Evolutionary conservation across 768 basidiomycete species (phyloP).

Genomic region (Tulasnella sp.): DNA sequence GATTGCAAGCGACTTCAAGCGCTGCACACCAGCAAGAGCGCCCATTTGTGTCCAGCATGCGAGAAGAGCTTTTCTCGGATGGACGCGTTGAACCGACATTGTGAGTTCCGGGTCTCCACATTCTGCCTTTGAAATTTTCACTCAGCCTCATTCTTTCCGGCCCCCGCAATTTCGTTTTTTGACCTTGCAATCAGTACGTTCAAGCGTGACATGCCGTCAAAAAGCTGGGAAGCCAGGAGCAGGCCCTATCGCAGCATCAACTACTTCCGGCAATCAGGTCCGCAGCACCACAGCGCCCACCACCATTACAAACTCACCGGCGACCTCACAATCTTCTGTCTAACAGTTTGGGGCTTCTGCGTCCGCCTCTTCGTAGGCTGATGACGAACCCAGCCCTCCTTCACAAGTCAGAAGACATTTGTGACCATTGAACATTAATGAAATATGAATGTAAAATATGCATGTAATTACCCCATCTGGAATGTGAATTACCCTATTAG

Average conservation of each 20-base stretch:
- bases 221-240: slow-evolving; percentile 2
- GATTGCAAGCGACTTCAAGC: slow-evolving; percentile 98
- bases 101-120: slow-evolving; percentile 48
- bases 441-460: too few relatives aligned
- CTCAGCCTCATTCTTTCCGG: slow-evolving; percentile 3
- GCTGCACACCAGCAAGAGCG: slow-evolving; percentile 76
- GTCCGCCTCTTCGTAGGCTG: neutral
- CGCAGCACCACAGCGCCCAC: neutral
- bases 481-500: too few relatives aligned
- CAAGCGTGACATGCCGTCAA: slow-evolving; percentile 12
- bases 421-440: too few relatives aligned
- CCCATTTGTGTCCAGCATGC: slow-evolving; percentile 85
- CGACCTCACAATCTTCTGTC: slow-evolving; percentile 4
- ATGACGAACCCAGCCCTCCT: neutral
- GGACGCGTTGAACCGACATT: slow-evolving; percentile 77
- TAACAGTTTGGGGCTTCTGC: neutral
- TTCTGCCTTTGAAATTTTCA: neutral
- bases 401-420: too few relatives aligned
- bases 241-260: neutral
- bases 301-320: neutral
- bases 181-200: neutral
- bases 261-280: neutral
- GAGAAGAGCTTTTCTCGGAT: slow-evolving; percentile 91
- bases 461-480: too few relatives aligned
- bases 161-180: neutral